Percentiles rank a stretch among this genome's conserved stretches.
Evolutionary conservation across 2,329 filamentous ascomycete species (phyloP).

Genomic region (Cladosporium sp.): DNA sequence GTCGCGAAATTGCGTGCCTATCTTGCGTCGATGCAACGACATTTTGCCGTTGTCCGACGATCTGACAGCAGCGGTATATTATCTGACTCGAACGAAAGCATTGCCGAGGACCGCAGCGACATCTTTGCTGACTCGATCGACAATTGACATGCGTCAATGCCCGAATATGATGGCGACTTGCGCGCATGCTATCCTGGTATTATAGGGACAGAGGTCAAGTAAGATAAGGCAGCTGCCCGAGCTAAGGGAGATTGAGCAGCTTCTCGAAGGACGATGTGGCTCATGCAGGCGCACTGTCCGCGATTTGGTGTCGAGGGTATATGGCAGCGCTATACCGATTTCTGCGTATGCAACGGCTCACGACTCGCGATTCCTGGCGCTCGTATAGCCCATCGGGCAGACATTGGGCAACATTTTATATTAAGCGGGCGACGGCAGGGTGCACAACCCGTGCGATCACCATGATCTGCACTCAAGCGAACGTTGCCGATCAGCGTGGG

Average conservation of each 20-base stretch:
- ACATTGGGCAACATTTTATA: neutral
- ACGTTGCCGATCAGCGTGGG: neutral
- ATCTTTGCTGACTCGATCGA: too few relatives aligned
- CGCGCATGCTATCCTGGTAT: too few relatives aligned
- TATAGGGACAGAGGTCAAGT: too few relatives aligned
- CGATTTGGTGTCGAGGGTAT: neutral
- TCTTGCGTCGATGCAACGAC: too few relatives aligned
- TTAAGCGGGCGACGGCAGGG: neutral
- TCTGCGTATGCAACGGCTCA: neutral
- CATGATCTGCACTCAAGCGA: neutral
- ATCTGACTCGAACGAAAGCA: too few relatives aligned
- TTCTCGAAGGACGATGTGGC: neutral
- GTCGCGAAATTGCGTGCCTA: too few relatives aligned
- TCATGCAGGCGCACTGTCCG: neutral
- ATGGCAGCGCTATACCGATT: neutral
- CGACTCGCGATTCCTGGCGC: neutral
- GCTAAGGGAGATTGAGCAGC: neutral
- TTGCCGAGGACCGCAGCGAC: too few relatives aligned
- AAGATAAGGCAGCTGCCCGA: too few relatives aligned
- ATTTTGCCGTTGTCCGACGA: too few relatives aligned
- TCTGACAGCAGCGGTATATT: too few relatives aligned
- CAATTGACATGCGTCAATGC: too few relatives aligned
- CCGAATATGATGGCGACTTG: too few relatives aligned
- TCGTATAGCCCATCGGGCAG: constrained; percentile 6
- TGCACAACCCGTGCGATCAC: constrained; percentile 1